Percentiles rank a stretch among this genome's conserved stretches.
These are phyloP conservation scores for Saturnispora besseyi DNA, from an alignment of 805 yeast genomes.

Conservation along the genomic window DNA sequence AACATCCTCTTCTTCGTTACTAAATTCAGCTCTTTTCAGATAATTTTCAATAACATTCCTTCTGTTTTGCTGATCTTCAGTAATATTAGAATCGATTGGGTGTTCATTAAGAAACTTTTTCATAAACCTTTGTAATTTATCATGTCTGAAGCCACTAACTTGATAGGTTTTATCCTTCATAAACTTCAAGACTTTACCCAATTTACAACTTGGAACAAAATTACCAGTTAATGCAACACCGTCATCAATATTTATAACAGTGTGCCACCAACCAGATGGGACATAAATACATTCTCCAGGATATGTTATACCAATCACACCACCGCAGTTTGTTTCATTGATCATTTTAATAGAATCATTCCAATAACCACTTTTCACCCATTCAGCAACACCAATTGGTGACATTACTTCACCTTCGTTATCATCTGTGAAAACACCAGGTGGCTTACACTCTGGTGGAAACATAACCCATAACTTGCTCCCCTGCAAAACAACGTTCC, in stretches of 20 bases:
- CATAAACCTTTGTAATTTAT: conserved; percentile 36
- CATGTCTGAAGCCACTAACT: conserved; percentile 69
- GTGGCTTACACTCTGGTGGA: conserved; percentile 69
- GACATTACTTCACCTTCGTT: conserved; percentile 84
- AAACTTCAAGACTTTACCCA: conserved; percentile 57
- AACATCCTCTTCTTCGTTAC: conserved; percentile 47
- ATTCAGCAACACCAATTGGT: conserved; percentile 88
- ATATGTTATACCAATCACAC: conserved; percentile 58
- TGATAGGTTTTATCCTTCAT: conserved; percentile 60
- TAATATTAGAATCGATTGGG: neutral
- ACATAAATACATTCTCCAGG: conserved; percentile 83
- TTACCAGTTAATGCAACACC: conserved; percentile 85
- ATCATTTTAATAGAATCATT: conserved; percentile 53
- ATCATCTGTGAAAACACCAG: conserved; percentile 72
- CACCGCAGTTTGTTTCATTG: conserved; percentile 22
- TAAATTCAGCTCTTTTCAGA: conserved; percentile 10
- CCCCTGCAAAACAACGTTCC: conserved; percentile 77
- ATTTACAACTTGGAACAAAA: conserved; percentile 62
- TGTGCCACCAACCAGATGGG: conserved; percentile 98
- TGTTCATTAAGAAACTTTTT: conserved; percentile 22
- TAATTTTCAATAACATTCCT: conserved; percentile 9
- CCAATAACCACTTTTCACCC: conserved; percentile 79
- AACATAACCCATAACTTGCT: conserved; percentile 82
- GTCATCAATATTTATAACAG: conserved; percentile 77
- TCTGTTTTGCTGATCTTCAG: conserved; percentile 12